Evolutionary conservation across 768 basidiomycete genomes (phyloP).

Genomic region (Serendipita sp.): DNA sequence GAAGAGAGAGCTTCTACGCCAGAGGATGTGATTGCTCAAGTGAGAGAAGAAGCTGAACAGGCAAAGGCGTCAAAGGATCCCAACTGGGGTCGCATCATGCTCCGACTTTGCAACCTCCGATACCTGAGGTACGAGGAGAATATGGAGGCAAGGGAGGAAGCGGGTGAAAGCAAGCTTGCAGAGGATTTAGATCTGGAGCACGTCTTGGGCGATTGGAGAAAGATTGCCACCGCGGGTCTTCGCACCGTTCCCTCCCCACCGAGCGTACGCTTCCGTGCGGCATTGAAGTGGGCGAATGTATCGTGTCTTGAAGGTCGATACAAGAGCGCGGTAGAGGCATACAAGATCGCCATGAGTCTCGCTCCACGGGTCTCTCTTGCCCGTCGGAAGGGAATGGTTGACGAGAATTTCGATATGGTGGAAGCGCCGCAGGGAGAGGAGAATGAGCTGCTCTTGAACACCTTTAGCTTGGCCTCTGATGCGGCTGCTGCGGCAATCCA

Average conservation of each 20-base stretch:
- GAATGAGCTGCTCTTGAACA: not conserved
- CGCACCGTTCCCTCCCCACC: not conserved
- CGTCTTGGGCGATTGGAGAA: not conserved
- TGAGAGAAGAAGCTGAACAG: not conserved
- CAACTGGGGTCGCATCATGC: not conserved
- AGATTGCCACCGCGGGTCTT: not conserved
- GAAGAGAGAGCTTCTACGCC: not conserved
- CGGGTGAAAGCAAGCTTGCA: not conserved
- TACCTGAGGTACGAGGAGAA: not conserved
- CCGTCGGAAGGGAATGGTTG: not conserved
- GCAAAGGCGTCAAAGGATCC: not conserved
- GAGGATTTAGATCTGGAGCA: conserved; percentile 1
- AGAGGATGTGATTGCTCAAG: not conserved
- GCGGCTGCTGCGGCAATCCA: not conserved
- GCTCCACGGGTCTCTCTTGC: not conserved
- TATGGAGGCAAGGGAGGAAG: not conserved
- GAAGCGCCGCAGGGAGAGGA: not conserved
- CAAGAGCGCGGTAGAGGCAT: not conserved
- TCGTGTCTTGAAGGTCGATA: not conserved
- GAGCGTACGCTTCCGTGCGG: not conserved
- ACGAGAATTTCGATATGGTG: not conserved
- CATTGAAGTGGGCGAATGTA: not conserved
- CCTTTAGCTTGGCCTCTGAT: conserved; percentile 1
- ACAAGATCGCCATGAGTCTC: conserved; percentile 3
- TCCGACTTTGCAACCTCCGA: not conserved